Evolutionary conservation across 2,329 filamentous ascomycete species (phyloP).

Genomic region (Ilyonectria destructans): DNA sequence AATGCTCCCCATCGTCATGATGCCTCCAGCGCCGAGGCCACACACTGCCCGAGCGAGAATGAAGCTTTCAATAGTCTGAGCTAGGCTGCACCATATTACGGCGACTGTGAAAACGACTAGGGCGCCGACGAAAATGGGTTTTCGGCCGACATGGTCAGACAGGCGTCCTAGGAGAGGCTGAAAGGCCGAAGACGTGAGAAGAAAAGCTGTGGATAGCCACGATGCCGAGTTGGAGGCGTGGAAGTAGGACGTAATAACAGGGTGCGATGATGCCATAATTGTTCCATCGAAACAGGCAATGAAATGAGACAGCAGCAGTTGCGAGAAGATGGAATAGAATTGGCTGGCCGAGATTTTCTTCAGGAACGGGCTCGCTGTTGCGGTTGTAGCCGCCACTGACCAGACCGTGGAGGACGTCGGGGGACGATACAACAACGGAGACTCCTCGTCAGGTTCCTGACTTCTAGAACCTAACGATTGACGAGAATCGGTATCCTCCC

Average conservation of each 20-base stretch:
- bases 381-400: slow-evolving; percentile 50
- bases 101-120: slow-evolving; percentile 76
- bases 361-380: slow-evolving; percentile 50
- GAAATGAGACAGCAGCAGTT: slow-evolving; percentile 72
- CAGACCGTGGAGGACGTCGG: slow-evolving; percentile 36
- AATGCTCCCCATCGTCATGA: slow-evolving; percentile 79
- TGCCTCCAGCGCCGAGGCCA: slow-evolving; percentile 81
- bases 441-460: slow-evolving; percentile 42
- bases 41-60: slow-evolving; percentile 80
- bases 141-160: slow-evolving; percentile 82
- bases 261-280: slow-evolving; percentile 86
- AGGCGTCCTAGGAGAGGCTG: slow-evolving; percentile 83
- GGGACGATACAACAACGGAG: slow-evolving; percentile 46
- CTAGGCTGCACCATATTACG: slow-evolving; percentile 80
- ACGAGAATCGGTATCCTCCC: no score
- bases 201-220: slow-evolving; percentile 86
- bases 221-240: slow-evolving; percentile 84
- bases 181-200: slow-evolving; percentile 83
- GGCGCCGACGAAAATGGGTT: slow-evolving; percentile 76
- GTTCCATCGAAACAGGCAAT: slow-evolving; percentile 81
- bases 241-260: slow-evolving; percentile 87
- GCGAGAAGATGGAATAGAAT: slow-evolving; percentile 76
- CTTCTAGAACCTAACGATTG: no score
- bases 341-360: slow-evolving; percentile 58
- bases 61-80: slow-evolving; percentile 78